A percentile compares a stretch with the other conserved stretches of the same genome.
These are phyloP conservation scores for Vigna unguiculata DNA, from an alignment of 306 rosid species.

Conservation along the genomic window DNA sequence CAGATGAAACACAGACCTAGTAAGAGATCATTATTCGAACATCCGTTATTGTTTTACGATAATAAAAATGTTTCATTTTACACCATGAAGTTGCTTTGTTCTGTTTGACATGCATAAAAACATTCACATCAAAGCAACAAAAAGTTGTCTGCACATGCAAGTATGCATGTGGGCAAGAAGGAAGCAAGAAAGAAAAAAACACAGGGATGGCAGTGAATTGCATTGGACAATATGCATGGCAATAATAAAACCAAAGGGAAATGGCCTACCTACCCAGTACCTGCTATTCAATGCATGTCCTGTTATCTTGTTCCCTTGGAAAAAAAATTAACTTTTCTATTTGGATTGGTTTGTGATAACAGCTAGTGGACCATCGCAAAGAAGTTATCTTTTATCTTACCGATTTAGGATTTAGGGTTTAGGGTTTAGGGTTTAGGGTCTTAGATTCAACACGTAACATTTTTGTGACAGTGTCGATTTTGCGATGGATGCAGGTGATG, in stretches of 20 bases:
- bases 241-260: constrained; percentile 1
- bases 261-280: not conserved
- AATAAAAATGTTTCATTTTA: not conserved
- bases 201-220: not conserved
- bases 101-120: not conserved
- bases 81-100: not conserved
- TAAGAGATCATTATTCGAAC: too few relatives aligned
- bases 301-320: constrained; percentile 27
- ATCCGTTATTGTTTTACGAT: not conserved
- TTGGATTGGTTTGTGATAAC: constrained; percentile 25
- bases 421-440: too few relatives aligned
- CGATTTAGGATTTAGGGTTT: too few relatives aligned
- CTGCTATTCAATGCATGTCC: constrained; percentile 10
- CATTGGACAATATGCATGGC: constrained; percentile 2
- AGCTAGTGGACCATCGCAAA: too few relatives aligned
- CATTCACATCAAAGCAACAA: not conserved
- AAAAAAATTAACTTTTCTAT: not conserved
- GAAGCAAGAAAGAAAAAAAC: not conserved
- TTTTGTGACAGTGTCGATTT: not conserved
- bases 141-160: constrained; percentile 15
- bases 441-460: too few relatives aligned
- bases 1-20: too few relatives aligned
- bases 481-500: constrained; percentile 62
- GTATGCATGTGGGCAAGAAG: not conserved
- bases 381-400: too few relatives aligned